These are phyloP conservation scores for Echinosophora koreensis DNA, from an alignment of 306 rosid genomes.

Conservation along the genomic window DNA sequence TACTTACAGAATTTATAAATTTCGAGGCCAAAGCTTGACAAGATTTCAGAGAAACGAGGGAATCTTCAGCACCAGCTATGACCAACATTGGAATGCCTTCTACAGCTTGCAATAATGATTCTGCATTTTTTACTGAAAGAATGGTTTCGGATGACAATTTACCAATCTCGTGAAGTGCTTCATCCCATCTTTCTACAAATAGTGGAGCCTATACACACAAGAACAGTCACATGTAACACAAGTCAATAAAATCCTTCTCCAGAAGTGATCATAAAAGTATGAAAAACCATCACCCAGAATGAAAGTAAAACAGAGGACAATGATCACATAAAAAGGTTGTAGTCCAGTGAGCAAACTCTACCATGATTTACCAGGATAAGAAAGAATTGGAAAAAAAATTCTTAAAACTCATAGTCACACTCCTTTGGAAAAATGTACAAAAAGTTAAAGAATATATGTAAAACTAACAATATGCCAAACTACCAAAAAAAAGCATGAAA, in stretches of 20 bases:
- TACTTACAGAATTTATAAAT: slow-evolving; percentile 89
- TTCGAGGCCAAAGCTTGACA: slow-evolving; percentile 87
- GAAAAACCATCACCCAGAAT: slow-evolving; percentile 4
- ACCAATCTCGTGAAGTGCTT: slow-evolving; percentile 93
- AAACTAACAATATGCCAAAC: slow-evolving; percentile 37
- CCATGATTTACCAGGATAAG: slow-evolving; percentile 8
- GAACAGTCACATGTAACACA: slow-evolving; percentile 18
- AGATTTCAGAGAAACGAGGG: slow-evolving; percentile 79
- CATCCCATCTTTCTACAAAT: slow-evolving; percentile 96
- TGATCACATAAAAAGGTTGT: neutral
- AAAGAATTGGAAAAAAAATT: neutral
- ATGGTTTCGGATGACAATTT: slow-evolving; percentile 83
- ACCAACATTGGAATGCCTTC: slow-evolving; percentile 81
- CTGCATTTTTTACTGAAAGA: slow-evolving; percentile 67
- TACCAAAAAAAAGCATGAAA: neutral
- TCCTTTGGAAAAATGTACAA: neutral
- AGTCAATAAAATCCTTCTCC: slow-evolving; percentile 30
- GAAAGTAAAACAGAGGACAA: neutral
- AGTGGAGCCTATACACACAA: slow-evolving; percentile 75
- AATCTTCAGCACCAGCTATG: slow-evolving; percentile 89
- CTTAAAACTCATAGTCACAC: slow-evolving; percentile 5
- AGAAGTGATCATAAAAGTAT: slow-evolving; percentile 29
- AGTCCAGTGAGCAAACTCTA: slow-evolving; percentile 15
- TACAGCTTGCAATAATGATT: slow-evolving; percentile 68
- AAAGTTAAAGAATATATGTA: neutral